phyloP scores from a whole-genome alignment of 495 filamentous ascomycete genomes.

The Xanthoparmelia taractica region DNA sequence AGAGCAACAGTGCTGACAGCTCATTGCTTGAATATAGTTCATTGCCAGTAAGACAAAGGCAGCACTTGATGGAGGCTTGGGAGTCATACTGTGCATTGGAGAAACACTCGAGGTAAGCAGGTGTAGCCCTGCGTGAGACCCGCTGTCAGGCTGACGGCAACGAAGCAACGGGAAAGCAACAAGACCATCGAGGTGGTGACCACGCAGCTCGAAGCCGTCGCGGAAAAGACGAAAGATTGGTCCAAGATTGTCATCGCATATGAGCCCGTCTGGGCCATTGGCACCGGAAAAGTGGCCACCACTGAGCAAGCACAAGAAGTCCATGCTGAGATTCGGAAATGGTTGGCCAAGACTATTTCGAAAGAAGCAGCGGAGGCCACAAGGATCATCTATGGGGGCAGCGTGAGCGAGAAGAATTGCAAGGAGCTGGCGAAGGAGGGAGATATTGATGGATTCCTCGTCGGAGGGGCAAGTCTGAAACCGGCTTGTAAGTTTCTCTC shows the following conservation, averaged over 20 bases:
- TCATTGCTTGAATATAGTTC: constrained; percentile 39
- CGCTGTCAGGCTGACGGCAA: constrained; percentile 3
- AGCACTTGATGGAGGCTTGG: constrained; percentile 75
- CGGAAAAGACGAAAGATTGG: constrained; percentile 72
- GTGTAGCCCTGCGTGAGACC: neutral
- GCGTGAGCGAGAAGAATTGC: constrained; percentile 97
- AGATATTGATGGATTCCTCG: constrained; percentile 97
- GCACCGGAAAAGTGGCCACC: constrained; percentile 93
- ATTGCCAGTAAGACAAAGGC: constrained; percentile 89
- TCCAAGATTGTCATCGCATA: constrained; percentile 92
- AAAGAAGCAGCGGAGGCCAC: constrained; percentile 65
- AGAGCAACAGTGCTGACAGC: neutral
- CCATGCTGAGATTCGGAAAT: constrained; percentile 83
- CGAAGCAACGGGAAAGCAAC: constrained; percentile 71
- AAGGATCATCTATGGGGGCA: constrained; percentile 90
- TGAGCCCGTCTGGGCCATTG: constrained; percentile 98
- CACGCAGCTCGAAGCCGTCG: constrained; percentile 61
- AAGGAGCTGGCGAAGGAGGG: constrained; percentile 79
- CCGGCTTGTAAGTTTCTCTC: constrained; percentile 70
- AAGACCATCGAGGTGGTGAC: constrained; percentile 90
- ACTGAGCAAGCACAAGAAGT: constrained; percentile 93
- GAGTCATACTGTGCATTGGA: constrained; percentile 92
- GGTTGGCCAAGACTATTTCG: constrained; percentile 69
- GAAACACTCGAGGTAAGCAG: constrained; percentile 69
- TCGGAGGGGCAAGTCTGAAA: constrained; percentile 97